Evolutionary conservation across 495 filamentous ascomycete genomes (phyloP).

Genomic region (Letharia lupina): DNA sequence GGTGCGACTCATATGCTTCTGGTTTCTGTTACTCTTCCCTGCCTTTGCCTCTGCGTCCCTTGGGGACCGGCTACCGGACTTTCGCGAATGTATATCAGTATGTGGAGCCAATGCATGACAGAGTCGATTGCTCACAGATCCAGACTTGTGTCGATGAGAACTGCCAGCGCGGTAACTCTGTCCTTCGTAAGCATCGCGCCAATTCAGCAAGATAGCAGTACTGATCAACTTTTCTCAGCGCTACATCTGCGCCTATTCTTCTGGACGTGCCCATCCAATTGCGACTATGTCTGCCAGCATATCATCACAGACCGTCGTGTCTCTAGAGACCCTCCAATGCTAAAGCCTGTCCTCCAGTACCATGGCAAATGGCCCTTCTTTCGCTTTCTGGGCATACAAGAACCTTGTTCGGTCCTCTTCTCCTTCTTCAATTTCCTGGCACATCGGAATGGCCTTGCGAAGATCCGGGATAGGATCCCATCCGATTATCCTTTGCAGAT

Average conservation of each 20-base stretch:
- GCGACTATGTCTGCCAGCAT: slow-evolving; percentile 97
- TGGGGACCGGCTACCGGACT: slow-evolving; percentile 84
- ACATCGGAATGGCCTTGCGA: slow-evolving; percentile 70
- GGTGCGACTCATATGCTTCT: background rate
- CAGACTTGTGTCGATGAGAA: slow-evolving; percentile 79
- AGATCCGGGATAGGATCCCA: slow-evolving; percentile 61
- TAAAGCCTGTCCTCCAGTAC: slow-evolving; percentile 72
- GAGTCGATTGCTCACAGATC: slow-evolving; percentile 12
- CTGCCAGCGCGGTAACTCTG: slow-evolving; percentile 49
- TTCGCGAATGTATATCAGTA: slow-evolving; percentile 82
- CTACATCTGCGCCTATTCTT: slow-evolving; percentile 45
- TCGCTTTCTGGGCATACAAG: slow-evolving; percentile 84
- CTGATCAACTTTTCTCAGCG: slow-evolving; percentile 25
- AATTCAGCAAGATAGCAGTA: background rate
- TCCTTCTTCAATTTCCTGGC: slow-evolving; percentile 81
- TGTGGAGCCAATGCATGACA: slow-evolving; percentile 6
- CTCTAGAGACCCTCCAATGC: slow-evolving; percentile 51
- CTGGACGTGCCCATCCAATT: slow-evolving; percentile 75
- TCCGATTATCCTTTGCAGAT: slow-evolving; percentile 61
- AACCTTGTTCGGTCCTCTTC: slow-evolving; percentile 89
- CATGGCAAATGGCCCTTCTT: slow-evolving; percentile 99
- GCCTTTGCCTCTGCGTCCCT: slow-evolving; percentile 56
- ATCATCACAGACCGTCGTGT: slow-evolving; percentile 72
- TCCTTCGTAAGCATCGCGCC: slow-evolving; percentile 36
- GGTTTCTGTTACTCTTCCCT: slow-evolving; percentile 34